phyloP scores from a whole-genome alignment of 768 basidiomycete genomes.

The Suillus discolor region DNA sequence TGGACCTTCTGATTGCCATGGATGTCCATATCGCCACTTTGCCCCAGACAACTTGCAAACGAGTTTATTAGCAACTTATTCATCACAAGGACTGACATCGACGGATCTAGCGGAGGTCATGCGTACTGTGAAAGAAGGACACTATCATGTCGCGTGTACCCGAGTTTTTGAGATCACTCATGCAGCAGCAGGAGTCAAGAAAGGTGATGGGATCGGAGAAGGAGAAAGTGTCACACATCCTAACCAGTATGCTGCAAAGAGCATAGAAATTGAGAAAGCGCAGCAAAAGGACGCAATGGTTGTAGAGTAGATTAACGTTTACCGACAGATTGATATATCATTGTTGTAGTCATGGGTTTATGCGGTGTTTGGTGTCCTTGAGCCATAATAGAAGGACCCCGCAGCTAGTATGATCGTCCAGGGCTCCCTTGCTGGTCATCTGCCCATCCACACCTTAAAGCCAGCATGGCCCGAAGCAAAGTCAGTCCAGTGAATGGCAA shows the following conservation, averaged over 20 bases:
- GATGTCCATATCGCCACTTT: conserved; percentile 94
- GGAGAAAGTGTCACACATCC: conserved; percentile 94
- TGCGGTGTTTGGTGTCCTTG: conserved; percentile 18
- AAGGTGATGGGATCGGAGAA: conserved; percentile 84
- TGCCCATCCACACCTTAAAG: conserved; percentile 5
- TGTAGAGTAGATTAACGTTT: conserved; percentile 27
- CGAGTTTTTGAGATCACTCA: conserved; percentile 97
- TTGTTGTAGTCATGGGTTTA: conserved; percentile 13
- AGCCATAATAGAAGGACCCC: conserved; percentile 1
- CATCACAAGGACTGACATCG: conserved; percentile 61
- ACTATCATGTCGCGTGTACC: conserved; percentile 97
- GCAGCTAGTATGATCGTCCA: conserved; percentile 8
- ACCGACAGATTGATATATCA: background rate
- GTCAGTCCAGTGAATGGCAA: conserved; percentile 28
- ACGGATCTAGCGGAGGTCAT: conserved; percentile 83
- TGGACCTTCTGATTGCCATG: conserved; percentile 68
- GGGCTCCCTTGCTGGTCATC: conserved; percentile 33
- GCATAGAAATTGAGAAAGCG: conserved; percentile 63
- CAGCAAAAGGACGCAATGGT: conserved; percentile 47
- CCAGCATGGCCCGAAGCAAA: conserved; percentile 31
- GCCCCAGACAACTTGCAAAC: conserved; percentile 80
- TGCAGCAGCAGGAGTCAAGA: conserved; percentile 65
- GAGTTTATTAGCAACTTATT: conserved; percentile 70
- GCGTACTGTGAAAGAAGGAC: conserved; percentile 71
- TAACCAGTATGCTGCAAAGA: conserved; percentile 83